These are phyloP conservation scores for Yarrowia divulgata DNA, from an alignment of 805 yeast genomes.

Conservation along the genomic window DNA sequence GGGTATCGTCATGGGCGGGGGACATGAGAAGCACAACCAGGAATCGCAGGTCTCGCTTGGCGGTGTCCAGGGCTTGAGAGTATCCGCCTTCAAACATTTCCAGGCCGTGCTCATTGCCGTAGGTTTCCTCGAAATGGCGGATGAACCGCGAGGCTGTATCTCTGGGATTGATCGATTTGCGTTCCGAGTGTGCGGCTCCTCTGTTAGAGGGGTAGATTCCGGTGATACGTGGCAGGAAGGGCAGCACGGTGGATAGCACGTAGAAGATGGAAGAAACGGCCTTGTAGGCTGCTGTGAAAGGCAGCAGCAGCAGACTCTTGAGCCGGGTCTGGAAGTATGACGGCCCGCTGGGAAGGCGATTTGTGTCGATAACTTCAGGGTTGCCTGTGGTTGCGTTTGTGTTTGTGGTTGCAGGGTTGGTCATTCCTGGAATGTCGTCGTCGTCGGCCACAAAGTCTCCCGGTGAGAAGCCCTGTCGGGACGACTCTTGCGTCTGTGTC, in stretches of 20 bases:
- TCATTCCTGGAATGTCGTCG: conserved; percentile 43
- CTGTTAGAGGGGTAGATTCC: conserved; percentile 53
- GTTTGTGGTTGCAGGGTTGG: conserved; percentile 48
- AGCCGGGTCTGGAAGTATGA: conserved; percentile 47
- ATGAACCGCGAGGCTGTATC: conserved; percentile 61
- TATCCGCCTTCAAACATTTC: conserved; percentile 69
- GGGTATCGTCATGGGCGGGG: conserved; percentile 69
- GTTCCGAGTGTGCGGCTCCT: conserved; percentile 51
- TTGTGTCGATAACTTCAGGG: conserved; percentile 45
- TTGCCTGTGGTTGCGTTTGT: conserved; percentile 42
- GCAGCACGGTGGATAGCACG: conserved; percentile 50
- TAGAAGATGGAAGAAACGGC: conserved; percentile 46
- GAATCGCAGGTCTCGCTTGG: conserved; percentile 71
- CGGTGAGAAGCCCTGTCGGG: conserved; percentile 31
- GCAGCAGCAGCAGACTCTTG: conserved; percentile 47
- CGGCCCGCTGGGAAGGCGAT: conserved; percentile 43
- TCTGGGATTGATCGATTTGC: conserved; percentile 58
- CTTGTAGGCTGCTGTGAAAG: conserved; percentile 50
- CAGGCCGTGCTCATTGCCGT: conserved; percentile 43
- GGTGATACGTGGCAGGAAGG: conserved; percentile 52
- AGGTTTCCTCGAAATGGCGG: conserved; percentile 59
- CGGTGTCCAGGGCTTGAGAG: conserved; percentile 72
- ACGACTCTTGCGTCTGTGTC: conserved; percentile 34
- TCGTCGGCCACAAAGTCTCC: conserved; percentile 41
- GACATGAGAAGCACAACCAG: conserved; percentile 76